Conservation (phyloP, 2,329 filamentous ascomycete species). For the Pestalotiopsis sp. region DNA sequence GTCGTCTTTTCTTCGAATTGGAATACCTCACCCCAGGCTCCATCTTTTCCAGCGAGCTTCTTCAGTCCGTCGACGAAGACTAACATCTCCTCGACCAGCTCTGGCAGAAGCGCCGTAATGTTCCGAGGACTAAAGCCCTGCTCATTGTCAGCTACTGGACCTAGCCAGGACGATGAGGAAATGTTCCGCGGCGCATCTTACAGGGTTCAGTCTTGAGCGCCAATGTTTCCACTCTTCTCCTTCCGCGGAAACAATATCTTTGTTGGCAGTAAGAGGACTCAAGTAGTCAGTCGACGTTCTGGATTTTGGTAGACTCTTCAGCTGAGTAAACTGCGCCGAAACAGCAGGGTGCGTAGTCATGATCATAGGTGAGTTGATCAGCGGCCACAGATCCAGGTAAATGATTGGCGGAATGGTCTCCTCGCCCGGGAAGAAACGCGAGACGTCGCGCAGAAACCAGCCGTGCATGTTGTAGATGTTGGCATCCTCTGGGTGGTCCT, state of each 20-base stretch:
- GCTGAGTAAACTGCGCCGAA: slow-evolving; percentile 9
- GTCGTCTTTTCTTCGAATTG: slow-evolving; percentile 23
- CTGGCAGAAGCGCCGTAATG: slow-evolving; percentile 31
- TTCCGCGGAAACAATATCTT: slow-evolving; percentile 29
- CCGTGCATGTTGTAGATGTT: slow-evolving; percentile 1
- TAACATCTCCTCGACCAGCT: slow-evolving; percentile 28
- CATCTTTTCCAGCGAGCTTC: slow-evolving; percentile 13
- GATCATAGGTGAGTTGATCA: neutral
- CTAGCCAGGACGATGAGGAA: neutral
- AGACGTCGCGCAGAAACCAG: slow-evolving; percentile 3
- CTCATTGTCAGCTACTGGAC: neutral
- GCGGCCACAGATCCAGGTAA: slow-evolving; percentile 14
- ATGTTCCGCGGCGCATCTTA: neutral
- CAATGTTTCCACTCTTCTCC: slow-evolving; percentile 25
- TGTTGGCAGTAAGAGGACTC: neutral
- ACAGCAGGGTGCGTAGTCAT: slow-evolving; percentile 6
- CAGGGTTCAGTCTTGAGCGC: slow-evolving; percentile 30
- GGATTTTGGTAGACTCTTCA: slow-evolving; percentile 8
- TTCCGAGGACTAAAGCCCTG: slow-evolving; percentile 35
- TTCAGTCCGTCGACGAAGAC: slow-evolving; percentile 23
- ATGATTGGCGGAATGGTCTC: slow-evolving; percentile 5
- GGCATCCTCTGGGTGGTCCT: neutral
- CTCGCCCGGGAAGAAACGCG: slow-evolving; percentile 6
- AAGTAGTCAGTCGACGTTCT: neutral
- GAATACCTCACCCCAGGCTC: slow-evolving; percentile 21